phyloP scores from a whole-genome alignment of 352 stramenopile genomes.

The Globisporangium abappressorium region DNA sequence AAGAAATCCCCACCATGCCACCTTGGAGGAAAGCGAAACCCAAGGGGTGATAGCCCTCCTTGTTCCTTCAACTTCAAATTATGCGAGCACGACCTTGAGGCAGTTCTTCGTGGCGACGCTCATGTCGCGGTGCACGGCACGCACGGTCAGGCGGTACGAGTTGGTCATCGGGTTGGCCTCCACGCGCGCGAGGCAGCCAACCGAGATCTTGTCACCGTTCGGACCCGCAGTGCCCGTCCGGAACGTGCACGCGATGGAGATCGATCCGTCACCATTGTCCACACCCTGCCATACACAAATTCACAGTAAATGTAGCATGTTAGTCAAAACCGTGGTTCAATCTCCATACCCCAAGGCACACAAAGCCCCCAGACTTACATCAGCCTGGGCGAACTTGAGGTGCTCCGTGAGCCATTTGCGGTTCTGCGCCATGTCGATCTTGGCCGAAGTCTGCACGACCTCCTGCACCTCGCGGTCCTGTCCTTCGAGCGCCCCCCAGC shows the following conservation, averaged over 20 bases:
- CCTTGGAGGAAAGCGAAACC: too few species aligned
- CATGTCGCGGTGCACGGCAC: conserved; percentile 89
- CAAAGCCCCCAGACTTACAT: conserved; percentile 26
- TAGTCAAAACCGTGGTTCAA: not conserved
- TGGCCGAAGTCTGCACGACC: conserved; percentile 74
- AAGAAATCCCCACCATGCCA: too few species aligned
- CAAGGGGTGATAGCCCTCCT: too few species aligned
- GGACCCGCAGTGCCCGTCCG: conserved; percentile 85
- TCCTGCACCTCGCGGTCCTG: conserved; percentile 92
- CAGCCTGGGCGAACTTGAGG: conserved; percentile 89
- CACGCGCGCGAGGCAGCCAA: conserved; percentile 91
- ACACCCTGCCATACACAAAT: conserved; percentile 28
- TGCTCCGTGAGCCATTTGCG: conserved; percentile 82
- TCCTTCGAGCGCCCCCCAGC: conserved; percentile 90
- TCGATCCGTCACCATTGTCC: conserved; percentile 75
- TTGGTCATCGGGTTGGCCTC: conserved; percentile 83
- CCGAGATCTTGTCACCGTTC: conserved; percentile 92
- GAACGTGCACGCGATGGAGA: conserved; percentile 91
- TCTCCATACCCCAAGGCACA: not conserved
- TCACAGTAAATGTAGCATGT: not conserved
- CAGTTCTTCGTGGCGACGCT: conserved; percentile 68
- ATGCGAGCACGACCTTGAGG: conserved; percentile 50
- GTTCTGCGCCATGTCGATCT: conserved; percentile 84
- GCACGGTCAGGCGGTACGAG: conserved; percentile 88
- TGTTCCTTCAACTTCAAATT: conserved; percentile 9